Evolutionary conservation across 2,329 filamentous ascomycete genomes (phyloP), one percentile per base, ranked within the genome.

Genomic region (Aureobasidium sp.): DNA sequence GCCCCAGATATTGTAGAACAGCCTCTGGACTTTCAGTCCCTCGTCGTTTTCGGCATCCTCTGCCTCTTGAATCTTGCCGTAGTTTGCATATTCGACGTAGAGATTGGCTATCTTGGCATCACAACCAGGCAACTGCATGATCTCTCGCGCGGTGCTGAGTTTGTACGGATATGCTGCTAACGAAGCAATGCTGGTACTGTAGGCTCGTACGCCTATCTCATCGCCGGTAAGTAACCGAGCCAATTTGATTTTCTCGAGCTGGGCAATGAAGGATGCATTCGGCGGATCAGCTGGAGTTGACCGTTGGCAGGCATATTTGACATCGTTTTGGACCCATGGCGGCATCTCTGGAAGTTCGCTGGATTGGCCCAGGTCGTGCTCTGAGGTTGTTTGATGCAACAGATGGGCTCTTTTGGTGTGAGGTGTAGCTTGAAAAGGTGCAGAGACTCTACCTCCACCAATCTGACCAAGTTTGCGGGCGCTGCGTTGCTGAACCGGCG

Each of bases 1-100:
- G n/a, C 92, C 93, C 89, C 91, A 96, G 62, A 97, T 95, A 5
- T 88, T 80, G 75, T 89, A 89, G 73, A 97, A 97, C 0, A 81
- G 72, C 48, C 84, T 79, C 3, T 97, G 75, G 0, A 86, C 80
- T 22, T 80, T 79, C 63, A 94, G 79, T 62, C 81, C 83, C 14
- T 84, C 78, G 67, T 96, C 86, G 0, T 77, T 74, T 56, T 87
- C 82, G 1, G 89, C 82, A 4, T 85, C 82, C 8, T 82, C 77
- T 0, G 87, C 86, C 27, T 90, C 89, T 39, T 79, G 71, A 5
- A 96, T 77, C 17, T 74, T 78, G 0, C 81, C 80, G 2, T 78
- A 78, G 62, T 82, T 79, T 58, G 80, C 84, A 81, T 87, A 97
- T 71, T 96, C 89, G 22, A 86, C 79, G 72, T 88, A 97, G 0